Evolutionary conservation across 768 basidiomycete species (phyloP).

Genomic region (Basidioascus undulatus): DNA sequence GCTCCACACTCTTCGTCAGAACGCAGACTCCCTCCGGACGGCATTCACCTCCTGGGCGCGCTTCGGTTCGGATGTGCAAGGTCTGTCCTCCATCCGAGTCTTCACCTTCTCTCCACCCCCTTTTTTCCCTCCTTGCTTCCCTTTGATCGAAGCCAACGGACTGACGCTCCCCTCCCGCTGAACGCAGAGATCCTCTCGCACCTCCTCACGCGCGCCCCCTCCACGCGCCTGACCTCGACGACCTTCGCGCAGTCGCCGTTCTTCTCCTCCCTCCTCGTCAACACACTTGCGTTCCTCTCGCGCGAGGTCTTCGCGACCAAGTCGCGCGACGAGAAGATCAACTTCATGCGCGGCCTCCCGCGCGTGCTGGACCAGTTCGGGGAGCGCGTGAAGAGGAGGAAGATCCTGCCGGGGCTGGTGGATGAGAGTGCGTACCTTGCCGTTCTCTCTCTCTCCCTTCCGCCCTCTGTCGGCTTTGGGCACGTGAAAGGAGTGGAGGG

Average conservation of each 20-base stretch:
- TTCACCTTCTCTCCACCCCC: neutral
- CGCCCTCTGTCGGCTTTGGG: too few relatives aligned
- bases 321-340: constrained; percentile 81
- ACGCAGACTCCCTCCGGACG: too few relatives aligned
- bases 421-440: constrained; percentile 71
- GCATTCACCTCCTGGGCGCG: too few relatives aligned
- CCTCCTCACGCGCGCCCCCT: constrained; percentile 55
- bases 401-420: constrained; percentile 71
- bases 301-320: constrained; percentile 86
- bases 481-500: too few relatives aligned
- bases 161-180: constrained; percentile 5
- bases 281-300: constrained; percentile 85
- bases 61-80: constrained; percentile 48
- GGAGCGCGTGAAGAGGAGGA: constrained; percentile 59
- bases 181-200: constrained; percentile 45
- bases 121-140: neutral
- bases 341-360: constrained; percentile 14
- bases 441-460: too few relatives aligned
- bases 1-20: constrained; percentile 17
- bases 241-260: constrained; percentile 42
- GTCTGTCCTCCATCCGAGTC: constrained; percentile 21
- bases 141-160: neutral
- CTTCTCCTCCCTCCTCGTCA: constrained; percentile 87
- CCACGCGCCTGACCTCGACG: constrained; percentile 46
- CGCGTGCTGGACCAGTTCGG: constrained; percentile 62